phyloP scores from a whole-genome alignment of 306 rosid species.

The Dalbergia oliveri region DNA sequence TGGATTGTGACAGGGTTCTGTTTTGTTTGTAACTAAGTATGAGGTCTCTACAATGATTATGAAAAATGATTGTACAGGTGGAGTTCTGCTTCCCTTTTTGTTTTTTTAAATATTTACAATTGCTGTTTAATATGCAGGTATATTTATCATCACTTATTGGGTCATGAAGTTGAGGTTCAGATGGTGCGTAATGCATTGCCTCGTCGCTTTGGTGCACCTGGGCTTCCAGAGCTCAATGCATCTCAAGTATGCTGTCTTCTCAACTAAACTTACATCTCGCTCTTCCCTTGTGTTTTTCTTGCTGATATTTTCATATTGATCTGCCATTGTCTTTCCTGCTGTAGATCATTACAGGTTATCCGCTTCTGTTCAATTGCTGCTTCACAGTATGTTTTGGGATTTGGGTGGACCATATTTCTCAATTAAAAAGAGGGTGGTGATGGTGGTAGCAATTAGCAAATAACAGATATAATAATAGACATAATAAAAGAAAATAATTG shows the following conservation, averaged over 20 bases:
- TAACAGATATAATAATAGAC: not conserved
- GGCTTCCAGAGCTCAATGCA: constrained; percentile 99
- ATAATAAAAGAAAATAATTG: not conserved
- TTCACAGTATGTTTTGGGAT: constrained; percentile 21
- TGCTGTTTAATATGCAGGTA: constrained; percentile 65
- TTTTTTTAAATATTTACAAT: constrained; percentile 10
- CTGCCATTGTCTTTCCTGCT: constrained; percentile 1
- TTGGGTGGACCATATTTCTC: constrained; percentile 2
- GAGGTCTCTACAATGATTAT: constrained; percentile 6
- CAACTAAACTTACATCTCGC: constrained; percentile 30
- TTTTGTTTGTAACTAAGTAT: constrained; percentile 33
- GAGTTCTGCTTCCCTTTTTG: constrained; percentile 7
- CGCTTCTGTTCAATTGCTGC: constrained; percentile 14
- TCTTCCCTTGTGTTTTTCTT: not conserved
- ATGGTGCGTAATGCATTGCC: constrained; percentile 98
- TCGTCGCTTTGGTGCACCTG: constrained; percentile 99
- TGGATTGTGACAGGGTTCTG: constrained; percentile 19
- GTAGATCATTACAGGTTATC: not conserved
- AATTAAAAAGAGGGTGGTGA: not conserved
- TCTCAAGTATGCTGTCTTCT: constrained; percentile 78
- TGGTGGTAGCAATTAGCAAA: not conserved
- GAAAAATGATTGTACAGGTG: not conserved
- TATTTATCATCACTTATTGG: constrained; percentile 95
- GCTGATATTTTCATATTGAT: not conserved
- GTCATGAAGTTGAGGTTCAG: constrained; percentile 99